Evolutionary conservation across 1,284 basidiomycete genomes (phyloP).

Genomic region (Phellinidium pouzarii): DNA sequence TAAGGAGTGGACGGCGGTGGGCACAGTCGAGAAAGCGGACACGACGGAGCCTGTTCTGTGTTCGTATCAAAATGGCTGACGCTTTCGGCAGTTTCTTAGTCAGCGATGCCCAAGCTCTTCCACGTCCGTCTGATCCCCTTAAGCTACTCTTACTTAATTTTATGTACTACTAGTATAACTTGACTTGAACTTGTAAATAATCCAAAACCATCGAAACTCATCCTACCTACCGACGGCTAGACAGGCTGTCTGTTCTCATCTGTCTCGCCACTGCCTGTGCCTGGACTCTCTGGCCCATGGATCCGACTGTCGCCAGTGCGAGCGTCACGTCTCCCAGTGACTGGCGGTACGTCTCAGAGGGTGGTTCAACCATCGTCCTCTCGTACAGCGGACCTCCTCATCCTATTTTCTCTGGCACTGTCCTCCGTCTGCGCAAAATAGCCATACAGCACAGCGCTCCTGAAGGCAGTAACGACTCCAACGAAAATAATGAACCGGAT

Average conservation of each 20-base stretch:
- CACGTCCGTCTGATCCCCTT: too few relatives aligned
- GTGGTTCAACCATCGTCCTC: constrained; percentile 85
- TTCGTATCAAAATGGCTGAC: neutral
- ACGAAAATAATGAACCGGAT: constrained; percentile 38
- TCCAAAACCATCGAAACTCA: too few relatives aligned
- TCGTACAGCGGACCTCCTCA: constrained; percentile 56
- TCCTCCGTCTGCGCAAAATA: constrained; percentile 69
- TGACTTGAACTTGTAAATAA: too few relatives aligned
- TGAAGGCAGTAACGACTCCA: constrained; percentile 16
- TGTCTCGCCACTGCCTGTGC: too few relatives aligned
- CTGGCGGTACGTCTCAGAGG: constrained; percentile 85
- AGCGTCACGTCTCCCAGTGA: constrained; percentile 40
- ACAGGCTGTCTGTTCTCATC: too few relatives aligned
- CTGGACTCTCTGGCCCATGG: too few relatives aligned
- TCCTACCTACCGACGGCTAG: too few relatives aligned
- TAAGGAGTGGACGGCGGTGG: constrained; percentile 16
- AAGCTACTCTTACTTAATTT: too few relatives aligned
- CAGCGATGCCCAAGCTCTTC: too few relatives aligned
- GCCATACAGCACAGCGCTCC: constrained; percentile 19
- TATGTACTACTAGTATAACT: too few relatives aligned
- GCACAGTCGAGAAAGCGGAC: constrained; percentile 11
- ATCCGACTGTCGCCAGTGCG: neutral
- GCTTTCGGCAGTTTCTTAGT: constrained; percentile 1
- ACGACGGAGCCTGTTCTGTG: neutral
- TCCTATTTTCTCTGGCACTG: constrained; percentile 50